Conservation (phyloP, 768 basidiomycete genomes). For the Boletus vermiculosoides region DNA sequence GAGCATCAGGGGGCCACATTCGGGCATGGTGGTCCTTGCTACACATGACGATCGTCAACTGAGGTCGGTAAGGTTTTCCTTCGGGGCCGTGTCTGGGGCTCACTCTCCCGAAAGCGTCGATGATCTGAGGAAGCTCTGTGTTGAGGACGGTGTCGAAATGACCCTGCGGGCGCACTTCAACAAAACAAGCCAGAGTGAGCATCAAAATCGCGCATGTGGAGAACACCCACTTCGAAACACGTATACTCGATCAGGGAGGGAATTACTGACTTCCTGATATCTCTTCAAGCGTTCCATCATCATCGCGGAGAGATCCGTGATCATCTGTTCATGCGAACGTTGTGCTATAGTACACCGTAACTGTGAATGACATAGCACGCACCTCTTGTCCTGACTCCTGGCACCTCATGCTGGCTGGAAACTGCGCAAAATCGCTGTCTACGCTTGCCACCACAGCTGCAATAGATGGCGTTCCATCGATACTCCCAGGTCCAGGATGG, state of each 20-base stretch:
- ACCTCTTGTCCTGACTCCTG: constrained; percentile 45
- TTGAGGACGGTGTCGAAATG: constrained; percentile 64
- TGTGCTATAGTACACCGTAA: background rate
- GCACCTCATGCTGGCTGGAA: constrained; percentile 69
- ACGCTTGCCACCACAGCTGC: constrained; percentile 80
- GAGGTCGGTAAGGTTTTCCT: constrained; percentile 53
- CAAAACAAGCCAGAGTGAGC: background rate
- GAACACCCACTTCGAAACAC: constrained; percentile 83
- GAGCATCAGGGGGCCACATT: constrained; percentile 53
- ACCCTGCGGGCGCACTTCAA: constrained; percentile 42
- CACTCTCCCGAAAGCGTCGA: constrained; percentile 52
- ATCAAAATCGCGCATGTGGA: constrained; percentile 50
- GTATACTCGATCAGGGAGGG: constrained; percentile 64
- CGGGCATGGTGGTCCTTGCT: constrained; percentile 66
- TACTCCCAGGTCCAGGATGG: constrained; percentile 68
- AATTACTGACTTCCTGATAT: constrained; percentile 54
- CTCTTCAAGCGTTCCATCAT: constrained; percentile 63
- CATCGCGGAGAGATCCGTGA: constrained; percentile 64
- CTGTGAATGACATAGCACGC: background rate
- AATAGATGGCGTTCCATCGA: constrained; percentile 74
- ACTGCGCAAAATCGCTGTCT: constrained; percentile 69
- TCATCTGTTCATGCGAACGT: constrained; percentile 50
- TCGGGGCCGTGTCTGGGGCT: constrained; percentile 43
- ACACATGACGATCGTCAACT: constrained; percentile 72
- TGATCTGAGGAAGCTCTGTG: constrained; percentile 61